These are phyloP conservation scores for Boehmeria nivea DNA, from an alignment of 306 rosid genomes.

Conservation along the genomic window DNA sequence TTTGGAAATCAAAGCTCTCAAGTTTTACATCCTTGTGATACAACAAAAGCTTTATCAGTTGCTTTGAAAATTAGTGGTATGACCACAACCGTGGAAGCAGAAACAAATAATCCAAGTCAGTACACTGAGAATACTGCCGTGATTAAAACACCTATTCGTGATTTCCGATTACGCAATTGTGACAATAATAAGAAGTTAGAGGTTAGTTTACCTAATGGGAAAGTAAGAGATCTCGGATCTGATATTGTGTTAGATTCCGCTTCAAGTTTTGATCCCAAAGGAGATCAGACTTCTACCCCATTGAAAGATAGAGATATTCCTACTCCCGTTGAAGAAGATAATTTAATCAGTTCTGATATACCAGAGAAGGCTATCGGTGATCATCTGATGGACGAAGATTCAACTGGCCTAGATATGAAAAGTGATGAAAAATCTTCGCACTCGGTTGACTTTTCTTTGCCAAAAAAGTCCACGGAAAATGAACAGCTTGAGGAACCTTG, in stretches of 20 bases:
- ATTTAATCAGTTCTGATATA: slow-evolving; percentile 21
- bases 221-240: slow-evolving; percentile 5
- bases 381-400: slow-evolving; percentile 16
- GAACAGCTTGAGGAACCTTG: slow-evolving; percentile 22
- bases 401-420: slow-evolving; percentile 26
- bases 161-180: too few species aligned
- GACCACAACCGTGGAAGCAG: slow-evolving; percentile 17
- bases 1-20: slow-evolving; percentile 15
- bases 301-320: slow-evolving; percentile 22
- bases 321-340: slow-evolving; percentile 16
- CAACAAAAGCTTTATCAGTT: slow-evolving; percentile 19
- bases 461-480: slow-evolving; percentile 20
- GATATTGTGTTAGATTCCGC: slow-evolving; percentile 17
- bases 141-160: too few species aligned
- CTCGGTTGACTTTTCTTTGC: slow-evolving; percentile 14
- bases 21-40: slow-evolving; percentile 14
- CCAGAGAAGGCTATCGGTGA: slow-evolving; percentile 20
- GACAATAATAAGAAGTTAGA: slow-evolving; percentile 17
- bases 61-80: slow-evolving; percentile 19
- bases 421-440: slow-evolving; percentile 19
- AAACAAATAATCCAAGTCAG: slow-evolving; percentile 9
- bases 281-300: slow-evolving; percentile 17
- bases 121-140: too few species aligned
- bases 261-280: slow-evolving; percentile 19
- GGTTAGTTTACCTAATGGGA: slow-evolving; percentile 19